Evolutionary conservation across 2,329 filamentous ascomycete genomes (phyloP), one percentile per base, ranked within the genome.

Genomic region (Fusarium sp.): DNA sequence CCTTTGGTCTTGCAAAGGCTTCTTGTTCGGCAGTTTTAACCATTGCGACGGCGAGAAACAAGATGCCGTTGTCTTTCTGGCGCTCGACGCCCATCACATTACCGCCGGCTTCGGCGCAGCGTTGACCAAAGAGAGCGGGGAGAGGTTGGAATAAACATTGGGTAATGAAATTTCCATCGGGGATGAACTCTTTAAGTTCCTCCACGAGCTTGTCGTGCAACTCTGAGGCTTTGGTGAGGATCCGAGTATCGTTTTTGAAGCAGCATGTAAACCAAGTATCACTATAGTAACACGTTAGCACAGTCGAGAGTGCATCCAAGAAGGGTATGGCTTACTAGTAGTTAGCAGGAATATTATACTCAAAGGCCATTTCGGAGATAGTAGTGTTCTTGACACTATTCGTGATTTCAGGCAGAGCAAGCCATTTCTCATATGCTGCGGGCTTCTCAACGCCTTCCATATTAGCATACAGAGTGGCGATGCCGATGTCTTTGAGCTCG

Each of bases 141-240:
- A 71, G 40, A 9, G 68, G 67, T 8, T 71, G 68, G 29, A 68
- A 70, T 4, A 70, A 27, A 9, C 67, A 71, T 22, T 70, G 67
- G 0, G 67, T 71, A 14, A 63, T 52, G 8, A 70, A 70, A 27
- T 71, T 54, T 2, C 66, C 62, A 10, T 68, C 67, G 0, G 57
- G 62, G 4, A 68, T 70, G 15, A 71, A 63, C 1, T 43, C 44
- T 4, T 68, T 70, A 20, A 70, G 44, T 27, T 70, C 68, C 15
- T 50, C 45, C 6, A 71, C 67, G 5, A 71, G 63, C 3, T 59
- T 47, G 11, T 59, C 40, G n/a, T 70, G 67, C 1, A 67, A 30
- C 3, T 70, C 67, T 11, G 66, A 66, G 0, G 67, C 67, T 27
- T 70, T 63, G 10, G 51, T 51, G 9, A 70, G 54, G 27, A 70